Base-by-base conservation (phyloP, 2,329 filamentous ascomycete species). In the Balansia obtecta region DNA sequence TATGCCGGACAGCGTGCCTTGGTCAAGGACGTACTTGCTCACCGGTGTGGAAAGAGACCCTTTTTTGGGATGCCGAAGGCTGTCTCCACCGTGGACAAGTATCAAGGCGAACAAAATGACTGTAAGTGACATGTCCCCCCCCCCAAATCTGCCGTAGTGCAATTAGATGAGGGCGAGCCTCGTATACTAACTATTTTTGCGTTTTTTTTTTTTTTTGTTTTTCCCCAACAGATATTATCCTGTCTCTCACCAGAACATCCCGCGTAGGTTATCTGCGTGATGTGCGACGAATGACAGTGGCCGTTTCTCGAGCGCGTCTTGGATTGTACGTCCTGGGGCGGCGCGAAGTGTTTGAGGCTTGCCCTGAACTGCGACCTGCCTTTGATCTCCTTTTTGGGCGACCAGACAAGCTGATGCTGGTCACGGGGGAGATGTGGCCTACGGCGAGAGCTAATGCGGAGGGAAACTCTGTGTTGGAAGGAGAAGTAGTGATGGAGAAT, bases 71-170 rank as follows among this genome's bases (percentile, higher is more conserved):
- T 95, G 66, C 93, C 93, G 16, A 86, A 84, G 66, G 84, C 86
- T 49, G 88, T 98, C 30, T 90, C 88, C 3, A 98, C 94, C 5
- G 91, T 98, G 55, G 93, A 98, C 71, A 96, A 95, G 66, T 98
- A 97, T 62, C 93, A 98, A 71, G 94, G 93, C 65, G 93, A 98
- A 73, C 93, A 98, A 69, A 98, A 98, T 68, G 93, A 98, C 63
- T 97, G 88, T 93, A 76, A 76, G 86, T 80, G 50, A 39, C 32
- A 18, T 27, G n/a, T 12, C 6, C 11, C 12, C 7, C 18, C n/a
- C n/a, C n/a, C n/a, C n/a, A n/a, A n/a, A 22, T 13, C 16, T 2
- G 18, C n/a, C 8, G 9, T 20, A 6, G 15, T 27, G 20, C 34
- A 18, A 30, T 8, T 2, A n/a, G 11, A 12, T 12, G 8, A 9